A percentile compares a stretch with the other conserved stretches of the same genome.
Conservation (phyloP, 495 filamentous ascomycete species). For the Lentithecium fluviatile region DNA sequence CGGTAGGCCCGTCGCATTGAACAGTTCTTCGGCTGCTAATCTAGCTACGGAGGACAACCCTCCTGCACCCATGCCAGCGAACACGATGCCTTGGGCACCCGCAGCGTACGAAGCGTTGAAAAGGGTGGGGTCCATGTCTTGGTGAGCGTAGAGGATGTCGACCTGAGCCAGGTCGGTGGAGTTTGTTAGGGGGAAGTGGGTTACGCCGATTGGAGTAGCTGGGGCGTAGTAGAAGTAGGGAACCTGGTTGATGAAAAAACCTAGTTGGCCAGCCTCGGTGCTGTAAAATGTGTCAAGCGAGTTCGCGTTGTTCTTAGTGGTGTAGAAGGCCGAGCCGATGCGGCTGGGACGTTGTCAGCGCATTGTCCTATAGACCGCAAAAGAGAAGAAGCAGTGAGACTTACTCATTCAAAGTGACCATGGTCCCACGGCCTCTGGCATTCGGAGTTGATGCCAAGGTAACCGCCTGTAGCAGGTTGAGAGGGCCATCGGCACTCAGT, state of each 20-base stretch:
- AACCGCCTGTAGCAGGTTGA: constrained; percentile 52
- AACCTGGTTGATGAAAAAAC: constrained; percentile 48
- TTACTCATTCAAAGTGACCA: constrained; percentile 53
- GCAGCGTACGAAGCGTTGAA: constrained; percentile 43
- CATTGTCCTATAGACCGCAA: neutral
- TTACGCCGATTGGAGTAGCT: constrained; percentile 43
- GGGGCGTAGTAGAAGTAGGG: constrained; percentile 51
- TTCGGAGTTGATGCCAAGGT: constrained; percentile 46
- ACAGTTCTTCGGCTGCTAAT: constrained; percentile 13
- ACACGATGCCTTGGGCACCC: constrained; percentile 49
- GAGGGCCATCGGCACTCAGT: constrained; percentile 53
- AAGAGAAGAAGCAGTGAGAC: neutral
- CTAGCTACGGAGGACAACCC: constrained; percentile 1
- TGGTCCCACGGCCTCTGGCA: constrained; percentile 45
- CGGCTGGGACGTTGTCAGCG: constrained; percentile 31
- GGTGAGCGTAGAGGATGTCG: constrained; percentile 48
- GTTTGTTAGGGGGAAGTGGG: constrained; percentile 41
- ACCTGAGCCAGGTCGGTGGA: constrained; percentile 46
- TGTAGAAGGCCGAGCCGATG: constrained; percentile 50
- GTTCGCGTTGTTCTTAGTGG: constrained; percentile 55
- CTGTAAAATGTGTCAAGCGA: constrained; percentile 53
- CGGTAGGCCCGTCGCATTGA: constrained; percentile 29
- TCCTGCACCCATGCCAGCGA: constrained; percentile 44
- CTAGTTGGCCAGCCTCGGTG: constrained; percentile 48
- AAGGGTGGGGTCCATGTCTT: constrained; percentile 38